phyloP scores from a whole-genome alignment of 371 early-diverging fungal species.

The Haplosporangium sp. region DNA sequence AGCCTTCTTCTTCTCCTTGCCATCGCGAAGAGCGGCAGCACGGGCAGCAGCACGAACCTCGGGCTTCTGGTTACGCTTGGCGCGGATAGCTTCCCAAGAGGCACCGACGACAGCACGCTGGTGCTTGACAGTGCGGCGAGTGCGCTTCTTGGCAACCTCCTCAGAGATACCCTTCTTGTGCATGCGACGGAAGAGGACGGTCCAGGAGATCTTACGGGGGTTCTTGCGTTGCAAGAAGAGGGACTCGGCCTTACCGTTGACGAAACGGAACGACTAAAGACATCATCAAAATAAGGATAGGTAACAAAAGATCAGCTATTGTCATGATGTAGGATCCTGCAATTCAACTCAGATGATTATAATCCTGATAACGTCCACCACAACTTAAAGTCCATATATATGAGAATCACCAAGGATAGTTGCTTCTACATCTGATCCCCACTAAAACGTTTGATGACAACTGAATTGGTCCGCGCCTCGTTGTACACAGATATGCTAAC shows the following conservation, averaged over 20 bases:
- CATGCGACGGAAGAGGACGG: slow-evolving; percentile 95
- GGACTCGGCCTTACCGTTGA: slow-evolving; percentile 96
- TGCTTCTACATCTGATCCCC: too few species aligned
- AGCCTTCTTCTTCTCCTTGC: slow-evolving; percentile 90
- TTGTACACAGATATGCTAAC: too few species aligned
- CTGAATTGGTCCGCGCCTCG: too few species aligned
- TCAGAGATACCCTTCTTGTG: slow-evolving; percentile 98
- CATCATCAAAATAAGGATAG: background rate
- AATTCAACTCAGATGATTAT: background rate
- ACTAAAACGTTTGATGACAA: too few species aligned
- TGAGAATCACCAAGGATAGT: background rate
- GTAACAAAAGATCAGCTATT: slow-evolving; percentile 1
- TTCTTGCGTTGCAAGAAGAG: slow-evolving; percentile 96
- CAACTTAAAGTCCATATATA: background rate
- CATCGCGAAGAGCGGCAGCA: slow-evolving; percentile 84
- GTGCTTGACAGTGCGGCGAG: slow-evolving; percentile 93
- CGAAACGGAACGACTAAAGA: slow-evolving; percentile 90
- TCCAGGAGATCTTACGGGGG: slow-evolving; percentile 98
- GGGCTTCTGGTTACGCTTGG: slow-evolving; percentile 95
- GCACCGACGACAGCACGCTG: slow-evolving; percentile 97
- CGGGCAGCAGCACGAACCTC: slow-evolving; percentile 95
- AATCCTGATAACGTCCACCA: background rate
- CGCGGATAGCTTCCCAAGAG: slow-evolving; percentile 94
- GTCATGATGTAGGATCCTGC: background rate
- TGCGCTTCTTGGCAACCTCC: slow-evolving; percentile 96